These are phyloP conservation scores for Termitomyces sp. DNA, from an alignment of 768 basidiomycete genomes.

Conservation along the genomic window DNA sequence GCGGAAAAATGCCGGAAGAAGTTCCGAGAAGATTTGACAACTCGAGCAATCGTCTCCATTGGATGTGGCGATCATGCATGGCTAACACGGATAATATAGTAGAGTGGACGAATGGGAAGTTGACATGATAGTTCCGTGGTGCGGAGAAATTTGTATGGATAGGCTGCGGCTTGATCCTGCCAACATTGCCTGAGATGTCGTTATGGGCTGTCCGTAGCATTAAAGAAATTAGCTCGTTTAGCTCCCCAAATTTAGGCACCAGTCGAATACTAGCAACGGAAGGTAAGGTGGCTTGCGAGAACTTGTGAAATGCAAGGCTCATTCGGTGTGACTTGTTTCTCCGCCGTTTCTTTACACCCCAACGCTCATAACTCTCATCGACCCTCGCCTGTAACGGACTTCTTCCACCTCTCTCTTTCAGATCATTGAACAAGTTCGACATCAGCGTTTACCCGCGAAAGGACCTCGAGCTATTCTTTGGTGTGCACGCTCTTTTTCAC, in stretches of 20 bases:
- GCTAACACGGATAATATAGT: not conserved
- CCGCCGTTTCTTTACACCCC: no score
- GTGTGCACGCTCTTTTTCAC: slow-evolving; percentile 56
- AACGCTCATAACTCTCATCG: no score
- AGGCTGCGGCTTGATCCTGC: not conserved
- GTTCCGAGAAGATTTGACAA: not conserved
- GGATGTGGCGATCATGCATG: not conserved
- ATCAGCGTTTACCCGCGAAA: slow-evolving; percentile 86
- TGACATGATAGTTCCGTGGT: not conserved
- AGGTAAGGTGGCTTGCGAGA: not conserved
- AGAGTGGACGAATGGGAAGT: not conserved
- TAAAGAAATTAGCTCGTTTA: not conserved
- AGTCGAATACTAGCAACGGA: no score
- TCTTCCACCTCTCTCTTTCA: no score
- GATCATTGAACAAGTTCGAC: slow-evolving; percentile 47
- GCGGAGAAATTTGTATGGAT: not conserved
- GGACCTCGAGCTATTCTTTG: slow-evolving; percentile 68
- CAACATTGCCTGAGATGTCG: no score
- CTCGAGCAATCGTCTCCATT: not conserved
- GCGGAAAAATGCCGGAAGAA: not conserved
- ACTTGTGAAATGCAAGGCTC: not conserved
- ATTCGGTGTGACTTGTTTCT: no score
- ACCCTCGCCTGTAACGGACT: not conserved
- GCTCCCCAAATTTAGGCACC: no score
- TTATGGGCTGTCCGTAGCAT: not conserved